Conservation (phyloP, 2,329 filamentous ascomycete genomes). For the Stachybotrys chartarum region DNA sequence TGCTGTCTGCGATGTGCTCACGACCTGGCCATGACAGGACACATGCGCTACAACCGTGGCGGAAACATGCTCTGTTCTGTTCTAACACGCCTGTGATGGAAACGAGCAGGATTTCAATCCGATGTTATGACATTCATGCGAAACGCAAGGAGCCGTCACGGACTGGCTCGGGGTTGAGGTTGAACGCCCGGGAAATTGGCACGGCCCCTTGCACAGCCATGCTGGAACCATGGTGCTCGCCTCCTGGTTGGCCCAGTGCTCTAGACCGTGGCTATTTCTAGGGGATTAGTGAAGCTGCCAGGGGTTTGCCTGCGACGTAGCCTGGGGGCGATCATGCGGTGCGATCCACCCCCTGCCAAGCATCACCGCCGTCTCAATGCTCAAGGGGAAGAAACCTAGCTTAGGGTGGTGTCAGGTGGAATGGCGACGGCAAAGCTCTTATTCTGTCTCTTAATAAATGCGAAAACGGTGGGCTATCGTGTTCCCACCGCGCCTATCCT, state of each 20-base stretch:
- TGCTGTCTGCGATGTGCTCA: background rate
- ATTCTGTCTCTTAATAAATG: too few species aligned
- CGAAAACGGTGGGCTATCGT: too few species aligned
- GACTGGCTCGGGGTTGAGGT: background rate
- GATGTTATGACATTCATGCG: background rate
- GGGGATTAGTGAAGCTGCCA: background rate
- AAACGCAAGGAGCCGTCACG: background rate
- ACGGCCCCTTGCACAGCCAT: background rate
- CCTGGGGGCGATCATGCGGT: background rate
- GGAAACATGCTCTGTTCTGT: background rate
- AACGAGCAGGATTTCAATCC: background rate
- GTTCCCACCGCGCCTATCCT: too few species aligned
- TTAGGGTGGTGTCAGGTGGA: background rate
- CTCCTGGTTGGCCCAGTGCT: too few species aligned
- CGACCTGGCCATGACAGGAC: background rate
- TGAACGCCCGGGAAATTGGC: background rate
- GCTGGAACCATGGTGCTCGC: background rate
- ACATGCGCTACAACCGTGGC: background rate
- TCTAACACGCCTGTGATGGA: background rate
- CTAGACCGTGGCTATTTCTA: background rate
- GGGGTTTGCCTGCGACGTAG: background rate
- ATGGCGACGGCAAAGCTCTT: background rate
- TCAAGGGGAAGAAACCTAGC: background rate
- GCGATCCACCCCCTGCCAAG: background rate
- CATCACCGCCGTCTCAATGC: background rate